These are phyloP conservation scores for Sclerotinia sclerotiorum DNA, from an alignment of 2,329 filamentous ascomycete genomes.

Conservation along the genomic window DNA sequence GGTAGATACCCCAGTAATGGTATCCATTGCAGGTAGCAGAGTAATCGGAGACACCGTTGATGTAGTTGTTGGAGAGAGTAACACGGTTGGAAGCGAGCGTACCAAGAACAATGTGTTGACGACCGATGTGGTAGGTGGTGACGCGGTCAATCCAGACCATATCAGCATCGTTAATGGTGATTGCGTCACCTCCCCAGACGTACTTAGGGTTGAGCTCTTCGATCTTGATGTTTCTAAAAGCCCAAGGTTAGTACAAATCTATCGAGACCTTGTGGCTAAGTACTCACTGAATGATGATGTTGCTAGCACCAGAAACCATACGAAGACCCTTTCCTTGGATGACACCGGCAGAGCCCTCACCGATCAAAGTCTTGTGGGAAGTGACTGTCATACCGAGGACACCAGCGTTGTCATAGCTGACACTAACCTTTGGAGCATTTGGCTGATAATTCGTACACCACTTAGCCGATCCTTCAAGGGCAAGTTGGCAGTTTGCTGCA, in stretches of 20 bases:
- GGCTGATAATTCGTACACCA: constrained; percentile 7
- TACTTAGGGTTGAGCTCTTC: constrained; percentile 42
- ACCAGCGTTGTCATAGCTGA: constrained; percentile 36
- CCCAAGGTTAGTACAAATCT: not conserved
- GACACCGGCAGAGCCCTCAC: constrained; percentile 35
- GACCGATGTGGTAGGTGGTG: constrained; percentile 43
- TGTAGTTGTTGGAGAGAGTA: constrained; percentile 49
- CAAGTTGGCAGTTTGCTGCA: constrained; percentile 45
- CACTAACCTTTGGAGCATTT: constrained; percentile 14
- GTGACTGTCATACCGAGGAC: constrained; percentile 33
- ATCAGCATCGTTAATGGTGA: constrained; percentile 41
- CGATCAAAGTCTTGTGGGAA: constrained; percentile 38
- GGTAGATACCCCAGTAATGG: constrained; percentile 50
- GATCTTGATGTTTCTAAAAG: constrained; percentile 34
- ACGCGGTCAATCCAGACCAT: constrained; percentile 44
- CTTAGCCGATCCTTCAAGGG: constrained; percentile 49
- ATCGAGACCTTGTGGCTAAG: not conserved
- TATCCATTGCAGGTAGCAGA: constrained; percentile 48
- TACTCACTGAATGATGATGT: constrained; percentile 32
- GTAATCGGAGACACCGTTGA: constrained; percentile 46
- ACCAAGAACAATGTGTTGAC: constrained; percentile 46
- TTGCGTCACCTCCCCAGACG: constrained; percentile 44
- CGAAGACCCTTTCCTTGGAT: constrained; percentile 38
- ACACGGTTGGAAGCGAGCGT: constrained; percentile 42
- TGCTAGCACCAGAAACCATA: constrained; percentile 35